phyloP scores from a whole-genome alignment of 768 basidiomycete species.

The Mycena haematopus region DNA sequence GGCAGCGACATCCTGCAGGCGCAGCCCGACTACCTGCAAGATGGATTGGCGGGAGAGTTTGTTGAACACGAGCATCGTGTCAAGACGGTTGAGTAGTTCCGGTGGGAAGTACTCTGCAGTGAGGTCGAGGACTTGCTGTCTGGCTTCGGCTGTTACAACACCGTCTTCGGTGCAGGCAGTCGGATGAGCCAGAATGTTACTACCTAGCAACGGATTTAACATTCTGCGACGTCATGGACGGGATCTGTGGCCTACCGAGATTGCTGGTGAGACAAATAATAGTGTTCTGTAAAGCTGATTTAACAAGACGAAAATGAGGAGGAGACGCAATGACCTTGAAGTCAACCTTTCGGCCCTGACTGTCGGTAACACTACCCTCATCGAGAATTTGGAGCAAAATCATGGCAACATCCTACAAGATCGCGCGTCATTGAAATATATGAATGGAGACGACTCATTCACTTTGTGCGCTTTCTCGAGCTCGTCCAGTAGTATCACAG shows the following conservation, averaged over 20 bases:
- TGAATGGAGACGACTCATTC: not conserved
- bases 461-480: constrained; percentile 94
- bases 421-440: not conserved
- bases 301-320: not conserved
- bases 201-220: constrained; percentile 38
- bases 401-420: constrained; percentile 77
- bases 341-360: constrained; percentile 90
- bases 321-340: constrained; percentile 66
- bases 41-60: constrained; percentile 80
- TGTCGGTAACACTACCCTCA: constrained; percentile 89
- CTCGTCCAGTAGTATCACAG: constrained; percentile 83
- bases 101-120: constrained; percentile 87
- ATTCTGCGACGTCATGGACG: not conserved
- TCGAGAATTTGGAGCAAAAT: constrained; percentile 91
- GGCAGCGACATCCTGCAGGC: constrained; percentile 74
- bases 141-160: constrained; percentile 65
- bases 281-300: constrained; percentile 63
- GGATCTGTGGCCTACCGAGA: constrained; percentile 55
- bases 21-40: constrained; percentile 77
- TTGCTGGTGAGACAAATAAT: constrained; percentile 93
- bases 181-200: constrained; percentile 75
- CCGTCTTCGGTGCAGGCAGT: constrained; percentile 70
- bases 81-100: constrained; percentile 88
- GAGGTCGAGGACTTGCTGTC: constrained; percentile 71
- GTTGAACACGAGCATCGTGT: constrained; percentile 90